Percentiles rank a stretch among this genome's conserved stretches.
Conservation (phyloP, 805 yeast species). For the Schwanniomyces pseudopolymorphus region DNA sequence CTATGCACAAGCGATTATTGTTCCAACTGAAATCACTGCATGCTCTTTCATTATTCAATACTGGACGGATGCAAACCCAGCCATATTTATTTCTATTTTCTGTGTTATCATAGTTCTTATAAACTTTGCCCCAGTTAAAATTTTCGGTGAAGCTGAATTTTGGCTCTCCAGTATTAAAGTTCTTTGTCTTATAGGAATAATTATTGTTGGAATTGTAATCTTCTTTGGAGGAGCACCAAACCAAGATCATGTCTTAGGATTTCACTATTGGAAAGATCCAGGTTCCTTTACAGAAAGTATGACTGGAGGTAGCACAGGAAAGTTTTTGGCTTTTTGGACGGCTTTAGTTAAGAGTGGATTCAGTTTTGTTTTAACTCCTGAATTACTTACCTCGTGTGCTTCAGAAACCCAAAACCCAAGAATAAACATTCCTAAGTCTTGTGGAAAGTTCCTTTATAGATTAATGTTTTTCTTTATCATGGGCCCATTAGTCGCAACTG, state of each 20-base stretch:
- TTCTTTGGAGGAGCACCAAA: slow-evolving; percentile 21
- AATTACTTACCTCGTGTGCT: slow-evolving; percentile 37
- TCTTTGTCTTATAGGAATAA: slow-evolving; percentile 16
- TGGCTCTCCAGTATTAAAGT: slow-evolving; percentile 19
- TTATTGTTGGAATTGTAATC: slow-evolving; percentile 17
- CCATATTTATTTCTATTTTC: slow-evolving; percentile 45
- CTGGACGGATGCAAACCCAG: slow-evolving; percentile 37
- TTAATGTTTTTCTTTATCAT: slow-evolving; percentile 26
- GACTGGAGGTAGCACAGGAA: slow-evolving; percentile 51
- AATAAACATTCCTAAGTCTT: slow-evolving; percentile 57
- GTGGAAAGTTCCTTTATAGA: slow-evolving; percentile 52
- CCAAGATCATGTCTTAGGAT: slow-evolving; percentile 19
- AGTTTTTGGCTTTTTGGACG: slow-evolving; percentile 59
- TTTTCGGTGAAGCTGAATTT: slow-evolving; percentile 23
- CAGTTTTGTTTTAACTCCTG: slow-evolving; percentile 59
- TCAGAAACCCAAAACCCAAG: slow-evolving; percentile 63
- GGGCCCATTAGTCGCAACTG: slow-evolving; percentile 18
- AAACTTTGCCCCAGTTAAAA: slow-evolving; percentile 16
- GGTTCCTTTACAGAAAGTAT: slow-evolving; percentile 18
- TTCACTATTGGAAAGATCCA: slow-evolving; percentile 22
- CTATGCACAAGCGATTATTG: slow-evolving; percentile 18
- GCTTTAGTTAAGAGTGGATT: slow-evolving; percentile 60
- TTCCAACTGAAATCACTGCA: slow-evolving; percentile 22
- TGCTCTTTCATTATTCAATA: slow-evolving; percentile 18
- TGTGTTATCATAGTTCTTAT: slow-evolving; percentile 18